Evolutionary conservation across 225 moss, liverwort and hornwort genomes (phyloP), one percentile per base, ranked within the genome.

Genomic region (Rhytidiadelphus loreus): DNA sequence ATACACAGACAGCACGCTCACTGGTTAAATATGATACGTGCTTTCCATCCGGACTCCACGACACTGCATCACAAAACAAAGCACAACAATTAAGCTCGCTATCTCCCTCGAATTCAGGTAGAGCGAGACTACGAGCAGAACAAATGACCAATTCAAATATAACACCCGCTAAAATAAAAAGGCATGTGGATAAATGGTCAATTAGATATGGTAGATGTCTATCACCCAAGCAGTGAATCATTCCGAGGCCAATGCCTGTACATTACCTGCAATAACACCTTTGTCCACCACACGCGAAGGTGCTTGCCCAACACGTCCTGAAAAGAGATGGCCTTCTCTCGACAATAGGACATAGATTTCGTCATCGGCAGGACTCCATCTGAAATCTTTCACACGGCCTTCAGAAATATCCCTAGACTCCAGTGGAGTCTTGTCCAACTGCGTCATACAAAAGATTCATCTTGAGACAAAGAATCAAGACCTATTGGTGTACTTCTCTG

Each of bases 41-140:
- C 69, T 96, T 91, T 48, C 99, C 99, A 92, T 99, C 95, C 88
- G 96, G 91, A 93, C 97, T 99, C 97, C 97, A 99, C 70, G 94
- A 95, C 87, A 92, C 99, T 99, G 94, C 78, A 92, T 60, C 69
- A 88, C 85, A 57, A 86, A 59, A 48, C n/a, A 52, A 88, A 81
- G 77, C 85, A 91, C 58, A 86, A 43, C 30, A 87, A 84, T 52
- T 91, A 81, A 93, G 81, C 85, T 82, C 44, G 28, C 53, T 82
- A 48, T 70, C 71, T 78, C 32, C 79, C 72, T 82, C 59, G 32
- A 82, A 77, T 44, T 84, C 87, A 85, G 77, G 81, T 62, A 82
- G 64, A 61, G 46, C 43, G 11, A 85, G 85, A 87, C 69, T 75
- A 85, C 61, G 43, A 71, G 71, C 77, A 81, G 48, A 90, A 82